Evolutionary conservation across 495 filamentous ascomycete genomes (phyloP), one percentile per base, ranked within the genome.

Genomic region (Staphylotrichum tortipilum): DNA sequence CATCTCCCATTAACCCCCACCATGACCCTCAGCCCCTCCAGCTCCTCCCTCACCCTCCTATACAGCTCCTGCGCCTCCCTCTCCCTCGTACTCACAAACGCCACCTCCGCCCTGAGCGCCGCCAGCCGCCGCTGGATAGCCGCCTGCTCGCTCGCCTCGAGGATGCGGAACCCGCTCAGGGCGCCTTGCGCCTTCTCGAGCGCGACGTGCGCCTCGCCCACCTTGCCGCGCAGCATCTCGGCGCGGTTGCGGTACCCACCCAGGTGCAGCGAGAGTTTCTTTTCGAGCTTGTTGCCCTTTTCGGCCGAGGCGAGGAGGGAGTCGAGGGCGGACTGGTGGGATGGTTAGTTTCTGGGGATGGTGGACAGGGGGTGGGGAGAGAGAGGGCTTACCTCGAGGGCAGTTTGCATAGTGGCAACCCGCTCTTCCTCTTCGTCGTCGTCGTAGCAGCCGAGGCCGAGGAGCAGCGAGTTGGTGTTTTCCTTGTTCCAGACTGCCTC

Each of bases 211-310:
- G 89, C 89, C 56, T 95, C 89, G 23, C 75, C 60, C 47, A 89
- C 86, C 69, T 96, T 96, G 51, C 78, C 73, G 23, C 84, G 82
- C 10, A 98, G 76, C 49, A 76, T 81, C 60, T 88, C 89, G 17
- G 87, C 82, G 24, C 92, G 87, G 54, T 87, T 81, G 63, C 89
- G 84, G 66, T 98, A 98, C 43, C 92, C 92, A 23, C 91, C 90
- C 1, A 90, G 80, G 54, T 91, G 82, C 39, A 94, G 68, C 7
- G 77, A 76, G n/a, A 98, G 79, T 70, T 95, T 96, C 73, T 95
- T 95, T 65, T 98, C 90, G 10, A 89, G 70, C 63, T 89, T 92
- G 57, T 87, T 88, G 40, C 83, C 86, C 44, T 80, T 77, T 50
- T 88, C 81, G 5, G 91, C 91, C 0, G 81, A 81, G 4, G 74